Percentiles rank a stretch among this genome's conserved stretches.
Conservation (phyloP, 345 rosid genomes). For the Camelina sativa region DNA sequence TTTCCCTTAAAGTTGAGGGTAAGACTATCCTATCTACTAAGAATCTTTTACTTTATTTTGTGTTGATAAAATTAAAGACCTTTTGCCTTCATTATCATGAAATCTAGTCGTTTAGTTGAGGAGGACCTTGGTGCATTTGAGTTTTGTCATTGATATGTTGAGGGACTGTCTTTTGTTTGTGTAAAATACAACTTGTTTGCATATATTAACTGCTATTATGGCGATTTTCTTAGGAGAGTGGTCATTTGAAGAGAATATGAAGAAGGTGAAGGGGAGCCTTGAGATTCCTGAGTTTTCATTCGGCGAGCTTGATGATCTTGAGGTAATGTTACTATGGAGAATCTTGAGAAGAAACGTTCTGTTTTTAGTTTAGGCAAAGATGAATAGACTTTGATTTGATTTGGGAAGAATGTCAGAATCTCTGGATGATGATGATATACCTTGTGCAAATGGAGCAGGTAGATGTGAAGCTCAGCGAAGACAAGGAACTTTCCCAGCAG, state of each 20-base stretch:
- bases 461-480: constrained; percentile 63
- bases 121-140: background rate
- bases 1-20: constrained; percentile 80
- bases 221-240: constrained; percentile 71
- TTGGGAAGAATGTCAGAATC: background rate
- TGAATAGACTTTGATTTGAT: constrained; percentile 13
- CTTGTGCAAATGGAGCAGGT: constrained; percentile 47
- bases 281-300: constrained; percentile 86
- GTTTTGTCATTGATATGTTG: background rate
- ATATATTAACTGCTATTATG: background rate
- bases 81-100: constrained; percentile 1
- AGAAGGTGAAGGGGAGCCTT: constrained; percentile 63
- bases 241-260: constrained; percentile 66
- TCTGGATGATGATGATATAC: constrained; percentile 22
- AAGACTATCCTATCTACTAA: constrained; percentile 2
- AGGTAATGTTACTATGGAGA: constrained; percentile 52
- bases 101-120: background rate
- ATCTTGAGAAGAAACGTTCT: background rate
- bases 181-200: background rate
- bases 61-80: background rate
- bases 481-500: constrained; percentile 61
- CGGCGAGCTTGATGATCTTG: constrained; percentile 91
- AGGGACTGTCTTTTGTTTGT: background rate
- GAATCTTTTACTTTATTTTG: background rate
- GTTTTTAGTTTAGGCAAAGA: background rate